Evolutionary conservation across 441 rosid species (phyloP), one percentile per base, ranked within the genome.

Genomic region (Sinapis alba): DNA sequence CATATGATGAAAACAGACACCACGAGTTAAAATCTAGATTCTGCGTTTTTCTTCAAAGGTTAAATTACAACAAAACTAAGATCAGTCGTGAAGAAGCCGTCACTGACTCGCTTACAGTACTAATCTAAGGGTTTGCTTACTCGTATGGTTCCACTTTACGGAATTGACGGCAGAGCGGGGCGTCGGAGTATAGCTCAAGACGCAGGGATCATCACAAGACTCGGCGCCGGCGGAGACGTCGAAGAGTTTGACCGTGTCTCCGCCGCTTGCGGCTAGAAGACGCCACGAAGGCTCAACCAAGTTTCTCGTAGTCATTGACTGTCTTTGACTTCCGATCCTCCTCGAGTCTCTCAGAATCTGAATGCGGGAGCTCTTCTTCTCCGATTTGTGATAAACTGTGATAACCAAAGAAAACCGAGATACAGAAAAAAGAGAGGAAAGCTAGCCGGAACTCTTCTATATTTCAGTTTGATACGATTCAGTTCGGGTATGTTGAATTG

Each of bases 91-190:
- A 41, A 12, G 18, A 54, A 53, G 28, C 5, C 23, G 28, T 41
- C 27, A 56, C 11, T 43, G n/a, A 30, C 62, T 26, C 5, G 62
- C 20, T 58, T 13, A 26, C 34, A 6, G 59, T 23, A 50, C 63
- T 54, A 65, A 24, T 38, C 57, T 47, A 47, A 54, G 32, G 62
- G 15, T 56, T 7, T 21, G 84, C 89, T 81, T 70, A 91, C 94
- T 90, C 13, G 96, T 91, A 83, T 87, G 97, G 62, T 91, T 91
- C 96, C 94, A 91, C 75, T 87, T 93, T 62, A 93, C 87, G 11
- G 97, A 88, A 87, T 91, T 91, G 77, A 91, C 93, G 4, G 66
- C 64, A 77, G 71, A 86, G 41, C 87, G 79, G 11, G 90, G 88
- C 62, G 93, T 87, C 4, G 98, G 94, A 58, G 86, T 79, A 75